Conservation (phyloP, 2,329 filamentous ascomycete species). For the Fusarium torreyae region DNA sequence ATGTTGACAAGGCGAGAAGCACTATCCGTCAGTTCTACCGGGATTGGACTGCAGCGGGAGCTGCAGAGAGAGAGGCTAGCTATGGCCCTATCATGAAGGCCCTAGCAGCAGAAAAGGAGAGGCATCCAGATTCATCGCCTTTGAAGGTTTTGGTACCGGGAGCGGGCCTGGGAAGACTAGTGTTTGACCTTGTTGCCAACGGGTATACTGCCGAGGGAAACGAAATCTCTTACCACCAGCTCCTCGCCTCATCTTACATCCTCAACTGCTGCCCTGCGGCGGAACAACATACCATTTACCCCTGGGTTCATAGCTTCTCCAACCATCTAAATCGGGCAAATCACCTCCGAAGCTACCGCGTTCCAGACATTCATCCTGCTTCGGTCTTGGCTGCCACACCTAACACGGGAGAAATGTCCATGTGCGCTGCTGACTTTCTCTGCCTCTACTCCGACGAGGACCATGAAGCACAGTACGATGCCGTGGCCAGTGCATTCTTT, state of each 20-base stretch:
- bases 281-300: conserved; percentile 80
- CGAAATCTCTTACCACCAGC: conserved; percentile 96
- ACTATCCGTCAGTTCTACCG: conserved; percentile 95
- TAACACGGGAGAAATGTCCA: conserved; percentile 80
- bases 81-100: conserved; percentile 81
- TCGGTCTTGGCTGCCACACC: conserved; percentile 62
- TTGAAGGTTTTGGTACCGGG: conserved; percentile 87
- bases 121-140: conserved; percentile 53
- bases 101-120: conserved; percentile 66
- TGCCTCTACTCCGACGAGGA: conserved; percentile 81
- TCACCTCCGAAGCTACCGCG: conserved; percentile 79
- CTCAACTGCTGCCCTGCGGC: conserved; percentile 76
- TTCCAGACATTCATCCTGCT: conserved; percentile 87
- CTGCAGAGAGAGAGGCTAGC: conserved; percentile 79
- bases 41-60: conserved; percentile 90
- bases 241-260: conserved; percentile 86
- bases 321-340: conserved; percentile 82
- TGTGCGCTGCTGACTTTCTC: conserved; percentile 94
- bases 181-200: conserved; percentile 84
- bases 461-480: conserved; percentile 78
- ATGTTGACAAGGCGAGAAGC: conserved; percentile 92
- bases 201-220: conserved; percentile 89
- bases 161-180: conserved; percentile 87
- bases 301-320: conserved; percentile 90
- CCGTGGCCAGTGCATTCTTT: conserved; percentile 93